A percentile compares a stretch with the other conserved stretches of the same genome.
Evolutionary conservation across 495 filamentous ascomycete genomes (phyloP).

Genomic region (Daldinia decipiens): DNA sequence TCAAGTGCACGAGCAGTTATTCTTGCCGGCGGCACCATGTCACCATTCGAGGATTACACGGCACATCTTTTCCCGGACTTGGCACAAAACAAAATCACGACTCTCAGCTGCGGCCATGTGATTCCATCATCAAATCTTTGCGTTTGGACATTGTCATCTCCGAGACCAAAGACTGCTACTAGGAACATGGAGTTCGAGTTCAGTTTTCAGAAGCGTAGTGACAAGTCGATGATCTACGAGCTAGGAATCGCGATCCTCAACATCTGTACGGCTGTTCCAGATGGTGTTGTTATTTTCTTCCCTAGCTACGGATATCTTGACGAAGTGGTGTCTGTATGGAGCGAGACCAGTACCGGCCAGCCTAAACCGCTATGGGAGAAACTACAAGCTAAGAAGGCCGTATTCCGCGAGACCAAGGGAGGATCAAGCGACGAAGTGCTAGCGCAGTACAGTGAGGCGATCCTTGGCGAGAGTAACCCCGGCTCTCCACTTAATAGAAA

Average conservation of each 20-base stretch:
- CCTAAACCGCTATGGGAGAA: constrained; percentile 62
- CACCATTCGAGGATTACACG: constrained; percentile 90
- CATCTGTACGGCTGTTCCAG: constrained; percentile 77
- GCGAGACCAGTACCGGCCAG: constrained; percentile 44
- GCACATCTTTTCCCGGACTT: constrained; percentile 86
- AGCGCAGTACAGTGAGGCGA: constrained; percentile 72
- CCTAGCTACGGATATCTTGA: constrained; percentile 92
- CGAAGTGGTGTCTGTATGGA: constrained; percentile 76
- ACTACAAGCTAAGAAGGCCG: constrained; percentile 68
- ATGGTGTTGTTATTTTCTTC: constrained; percentile 96
- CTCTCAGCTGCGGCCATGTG: constrained; percentile 93
- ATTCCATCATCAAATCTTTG: constrained; percentile 84
- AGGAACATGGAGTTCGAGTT: constrained; percentile 80
- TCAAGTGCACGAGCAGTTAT: constrained; percentile 88
- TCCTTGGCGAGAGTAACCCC: constrained; percentile 56
- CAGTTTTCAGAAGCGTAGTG: constrained; percentile 79
- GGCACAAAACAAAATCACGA: constrained; percentile 69
- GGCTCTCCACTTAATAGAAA: constrained; percentile 48
- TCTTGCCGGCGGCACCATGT: constrained; percentile 96
- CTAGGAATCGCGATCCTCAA: constrained; percentile 78
- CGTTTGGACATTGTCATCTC: constrained; percentile 66
- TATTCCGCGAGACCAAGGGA: constrained; percentile 74
- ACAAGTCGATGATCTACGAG: constrained; percentile 70
- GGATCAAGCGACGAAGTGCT: constrained; percentile 72
- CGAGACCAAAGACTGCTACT: constrained; percentile 52